These are phyloP conservation scores for Sporormia fimetaria DNA, from an alignment of 495 filamentous ascomycete genomes.

Conservation along the genomic window DNA sequence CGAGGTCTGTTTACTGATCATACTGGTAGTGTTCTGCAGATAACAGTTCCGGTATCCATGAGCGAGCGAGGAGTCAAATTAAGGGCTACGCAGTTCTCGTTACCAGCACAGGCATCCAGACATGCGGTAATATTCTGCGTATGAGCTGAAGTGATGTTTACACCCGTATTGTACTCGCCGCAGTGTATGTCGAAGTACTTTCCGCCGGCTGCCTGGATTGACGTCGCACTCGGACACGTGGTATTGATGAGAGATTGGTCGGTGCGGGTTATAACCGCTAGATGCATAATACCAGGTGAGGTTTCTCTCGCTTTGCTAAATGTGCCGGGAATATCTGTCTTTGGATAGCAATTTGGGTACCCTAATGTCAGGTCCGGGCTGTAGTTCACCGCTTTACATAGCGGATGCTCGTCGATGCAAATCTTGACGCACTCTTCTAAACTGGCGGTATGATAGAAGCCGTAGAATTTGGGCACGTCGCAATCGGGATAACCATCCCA, in stretches of 20 bases:
- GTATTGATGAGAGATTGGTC: conserved; percentile 13
- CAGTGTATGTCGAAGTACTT: conserved; percentile 15
- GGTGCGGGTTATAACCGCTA: conserved; percentile 6
- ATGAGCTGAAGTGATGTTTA: conserved; percentile 12
- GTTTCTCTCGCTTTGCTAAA: background rate
- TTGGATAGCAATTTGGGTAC: conserved; percentile 17
- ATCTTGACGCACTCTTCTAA: conserved; percentile 14
- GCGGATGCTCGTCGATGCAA: conserved; percentile 13
- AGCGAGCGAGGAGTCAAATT: conserved; percentile 10
- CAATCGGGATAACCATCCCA: conserved; percentile 9
- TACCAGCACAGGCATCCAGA: conserved; percentile 13
- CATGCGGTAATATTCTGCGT: conserved; percentile 9
- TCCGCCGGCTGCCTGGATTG: conserved; percentile 1
- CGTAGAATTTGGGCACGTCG: background rate
- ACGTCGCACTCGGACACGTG: conserved; percentile 2
- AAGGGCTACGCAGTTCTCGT: conserved; percentile 11
- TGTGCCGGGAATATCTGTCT: conserved; percentile 4
- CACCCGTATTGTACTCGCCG: conserved; percentile 9
- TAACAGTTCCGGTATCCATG: conserved; percentile 23
- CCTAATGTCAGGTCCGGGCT: conserved; percentile 12
- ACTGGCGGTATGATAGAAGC: conserved; percentile 14
- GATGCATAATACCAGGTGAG: conserved; percentile 2
- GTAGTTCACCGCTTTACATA: conserved; percentile 10
- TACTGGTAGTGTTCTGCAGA: conserved; percentile 13
- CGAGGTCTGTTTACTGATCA: conserved; percentile 1